phyloP scores from a whole-genome alignment of 2,329 filamentous ascomycete species.

The Exophiala sp. region DNA sequence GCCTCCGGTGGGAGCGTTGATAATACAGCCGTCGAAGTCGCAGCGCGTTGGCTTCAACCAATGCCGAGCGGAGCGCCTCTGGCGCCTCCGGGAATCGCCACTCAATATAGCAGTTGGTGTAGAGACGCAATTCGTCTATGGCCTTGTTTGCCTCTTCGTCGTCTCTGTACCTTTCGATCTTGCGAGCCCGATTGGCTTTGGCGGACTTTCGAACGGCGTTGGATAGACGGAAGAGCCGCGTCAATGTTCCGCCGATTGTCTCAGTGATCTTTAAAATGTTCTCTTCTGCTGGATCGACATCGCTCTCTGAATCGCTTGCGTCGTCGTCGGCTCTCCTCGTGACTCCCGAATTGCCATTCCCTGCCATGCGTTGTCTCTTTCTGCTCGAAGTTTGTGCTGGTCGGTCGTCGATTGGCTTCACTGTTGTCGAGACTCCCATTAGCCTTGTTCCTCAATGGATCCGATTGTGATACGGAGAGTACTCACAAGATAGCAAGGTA shows the following conservation, averaged over 20 bases:
- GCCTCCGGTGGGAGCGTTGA: constrained; percentile 1
- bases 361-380: constrained; percentile 25
- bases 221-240: constrained; percentile 31
- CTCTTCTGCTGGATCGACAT: constrained; percentile 22
- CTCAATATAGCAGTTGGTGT: constrained; percentile 31
- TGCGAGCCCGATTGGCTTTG: constrained; percentile 27
- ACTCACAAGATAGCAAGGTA: constrained; percentile 2
- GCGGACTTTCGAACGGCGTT: constrained; percentile 31
- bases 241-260: constrained; percentile 30
- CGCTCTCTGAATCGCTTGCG: constrained; percentile 24
- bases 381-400: constrained; percentile 22
- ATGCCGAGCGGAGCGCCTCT: constrained; percentile 26
- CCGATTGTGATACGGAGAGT: background rate
- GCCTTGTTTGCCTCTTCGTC: constrained; percentile 31
- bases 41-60: constrained; percentile 1
- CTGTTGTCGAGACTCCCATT: constrained; percentile 25
- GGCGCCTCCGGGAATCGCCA: constrained; percentile 30
- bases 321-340: constrained; percentile 21
- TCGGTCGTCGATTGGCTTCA: constrained; percentile 28
- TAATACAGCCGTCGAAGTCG: constrained; percentile 3
- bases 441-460: constrained; percentile 14
- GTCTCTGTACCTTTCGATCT: constrained; percentile 28
- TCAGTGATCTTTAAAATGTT: constrained; percentile 29
- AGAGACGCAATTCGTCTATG: constrained; percentile 30
- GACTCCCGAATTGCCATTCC: constrained; percentile 19